Base-by-base conservation (phyloP, 2,329 filamentous ascomycete species). In the Colletotrichum simmondsii region DNA sequence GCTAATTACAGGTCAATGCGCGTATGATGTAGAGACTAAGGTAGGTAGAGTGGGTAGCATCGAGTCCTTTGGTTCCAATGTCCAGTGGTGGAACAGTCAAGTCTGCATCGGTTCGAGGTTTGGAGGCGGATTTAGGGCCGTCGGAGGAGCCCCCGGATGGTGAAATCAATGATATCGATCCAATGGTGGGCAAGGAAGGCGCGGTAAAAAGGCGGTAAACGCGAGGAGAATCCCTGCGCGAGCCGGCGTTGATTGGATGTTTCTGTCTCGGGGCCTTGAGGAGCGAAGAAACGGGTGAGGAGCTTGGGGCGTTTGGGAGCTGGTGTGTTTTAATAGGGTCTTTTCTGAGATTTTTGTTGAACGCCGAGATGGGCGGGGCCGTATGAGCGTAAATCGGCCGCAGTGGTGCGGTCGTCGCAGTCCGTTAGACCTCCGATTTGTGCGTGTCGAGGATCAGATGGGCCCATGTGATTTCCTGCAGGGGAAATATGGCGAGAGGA, bases 121-220 rank as follows among this genome's bases (percentile, higher is more conserved):
- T 28, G 16, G 42, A 60, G 60, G 42, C 60, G 63, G 26, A 42
- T 28, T 70, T 70, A 70, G 66, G 61, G 66, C 53, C 46, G 26
- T 61, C 28, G 49, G 42, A 49, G 16, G 16, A 3, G 32, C 12
- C 54, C 63, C 66, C 58, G 46, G 49, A 30, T 49, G 42, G 42
- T 49, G 42, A 49, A 49, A 49, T 49, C 42, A 49, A 49, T n/a
- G 19, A 22, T 49, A 49, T 19, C 42, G 30, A 32, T 42, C 71
- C 62, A 73, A 73, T 72, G 49, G 49, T 46, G 42, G 24, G 16
- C 26, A 64, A 30, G 68, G 14, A 26, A 59, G 53, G 52, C 61
- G 68, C 49, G 58, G 35, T 32, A 30, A 72, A 73, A 73, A 68
- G 71, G 71, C 71, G 71, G 71, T 73, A 73, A 73, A 73, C 26